These are phyloP conservation scores for Curvularia verruculosa DNA, from an alignment of 2,329 filamentous ascomycete genomes.

Conservation along the genomic window DNA sequence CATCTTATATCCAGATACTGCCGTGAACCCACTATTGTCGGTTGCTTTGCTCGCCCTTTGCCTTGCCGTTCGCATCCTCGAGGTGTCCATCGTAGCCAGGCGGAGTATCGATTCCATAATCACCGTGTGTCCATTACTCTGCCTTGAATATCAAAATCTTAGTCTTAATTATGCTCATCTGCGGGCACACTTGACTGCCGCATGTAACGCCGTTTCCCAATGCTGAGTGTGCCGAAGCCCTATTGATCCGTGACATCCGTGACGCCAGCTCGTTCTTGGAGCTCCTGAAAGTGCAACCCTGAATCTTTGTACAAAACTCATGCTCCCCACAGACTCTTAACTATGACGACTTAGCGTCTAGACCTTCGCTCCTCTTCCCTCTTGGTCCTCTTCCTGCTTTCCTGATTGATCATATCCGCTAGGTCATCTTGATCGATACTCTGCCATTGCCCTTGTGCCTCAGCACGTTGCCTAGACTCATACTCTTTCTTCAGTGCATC, in stretches of 20 bases:
- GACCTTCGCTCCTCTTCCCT: slow-evolving; percentile 78
- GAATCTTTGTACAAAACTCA: slow-evolving; percentile 32
- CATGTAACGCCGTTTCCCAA: slow-evolving; percentile 35
- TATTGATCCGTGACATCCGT: slow-evolving; percentile 24
- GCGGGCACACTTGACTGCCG: slow-evolving; percentile 21
- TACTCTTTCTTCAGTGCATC: slow-evolving; percentile 82
- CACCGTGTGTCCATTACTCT: slow-evolving; percentile 17
- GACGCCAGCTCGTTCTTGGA: slow-evolving; percentile 30
- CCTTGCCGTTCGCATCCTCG: slow-evolving; percentile 7
- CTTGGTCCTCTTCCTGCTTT: slow-evolving; percentile 88
- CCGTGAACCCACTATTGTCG: slow-evolving; percentile 1
- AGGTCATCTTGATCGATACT: slow-evolving; percentile 88
- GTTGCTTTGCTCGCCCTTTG: slow-evolving; percentile 9
- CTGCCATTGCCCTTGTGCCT: slow-evolving; percentile 66
- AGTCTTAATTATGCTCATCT: slow-evolving; percentile 38
- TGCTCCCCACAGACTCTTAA: slow-evolving; percentile 15
- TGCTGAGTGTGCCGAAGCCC: slow-evolving; percentile 26
- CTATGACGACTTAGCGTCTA: slow-evolving; percentile 52
- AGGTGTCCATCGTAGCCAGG: slow-evolving; percentile 2
- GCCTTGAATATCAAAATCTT: slow-evolving; percentile 22
- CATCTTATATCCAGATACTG: neutral
- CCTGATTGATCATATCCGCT: slow-evolving; percentile 93
- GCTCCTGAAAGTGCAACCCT: slow-evolving; percentile 23
- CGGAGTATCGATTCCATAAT: slow-evolving; percentile 8
- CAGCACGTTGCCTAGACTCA: slow-evolving; percentile 70